phyloP scores from a whole-genome alignment of 129 eudicot species.

The Cynara cardunculus region DNA sequence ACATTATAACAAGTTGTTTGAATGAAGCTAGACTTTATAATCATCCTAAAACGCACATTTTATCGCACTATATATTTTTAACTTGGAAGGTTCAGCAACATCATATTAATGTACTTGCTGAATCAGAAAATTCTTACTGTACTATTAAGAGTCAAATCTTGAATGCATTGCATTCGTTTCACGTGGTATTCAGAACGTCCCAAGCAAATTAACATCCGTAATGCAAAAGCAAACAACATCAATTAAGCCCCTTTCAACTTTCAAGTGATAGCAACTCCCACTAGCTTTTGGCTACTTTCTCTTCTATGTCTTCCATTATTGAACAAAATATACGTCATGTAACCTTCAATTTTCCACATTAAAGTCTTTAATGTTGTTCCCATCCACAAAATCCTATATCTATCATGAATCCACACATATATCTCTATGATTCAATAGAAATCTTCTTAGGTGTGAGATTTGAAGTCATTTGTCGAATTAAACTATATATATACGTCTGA shows the following conservation, averaged over 20 bases:
- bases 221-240: neutral
- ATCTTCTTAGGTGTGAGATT: neutral
- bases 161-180: neutral
- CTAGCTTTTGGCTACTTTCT: neutral
- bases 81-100: too few relatives aligned
- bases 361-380: neutral
- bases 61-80: too few relatives aligned
- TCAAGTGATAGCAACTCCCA: neutral
- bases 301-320: neutral
- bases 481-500: too few relatives aligned
- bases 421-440: neutral
- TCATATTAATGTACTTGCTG: neutral
- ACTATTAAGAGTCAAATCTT: neutral
- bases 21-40: too few relatives aligned
- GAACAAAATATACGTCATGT: neutral
- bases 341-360: neutral
- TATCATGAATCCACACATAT: too few relatives aligned
- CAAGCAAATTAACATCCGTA: neutral
- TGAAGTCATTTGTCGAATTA: neutral
- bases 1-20: neutral
- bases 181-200: neutral
- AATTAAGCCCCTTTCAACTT: neutral
- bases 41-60: neutral
- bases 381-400: neutral
- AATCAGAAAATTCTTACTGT: neutral